Evolutionary conservation across 164 flowering plant genomes (phyloP).

Genomic region (Pachysandra terminalis): DNA sequence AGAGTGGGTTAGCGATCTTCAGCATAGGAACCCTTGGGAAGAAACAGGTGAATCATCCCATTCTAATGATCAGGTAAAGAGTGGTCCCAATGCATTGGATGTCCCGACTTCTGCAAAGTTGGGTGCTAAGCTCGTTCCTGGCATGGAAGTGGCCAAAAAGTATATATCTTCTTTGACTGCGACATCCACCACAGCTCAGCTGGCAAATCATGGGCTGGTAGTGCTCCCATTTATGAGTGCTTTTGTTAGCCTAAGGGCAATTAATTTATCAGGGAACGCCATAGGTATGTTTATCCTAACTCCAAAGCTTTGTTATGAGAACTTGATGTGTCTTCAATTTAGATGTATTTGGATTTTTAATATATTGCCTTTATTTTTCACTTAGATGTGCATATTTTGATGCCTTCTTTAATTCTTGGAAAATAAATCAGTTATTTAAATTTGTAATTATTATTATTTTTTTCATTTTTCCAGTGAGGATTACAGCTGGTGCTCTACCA

Average conservation of each 20-base stretch:
- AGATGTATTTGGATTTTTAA: background rate
- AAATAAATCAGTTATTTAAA: too few species aligned
- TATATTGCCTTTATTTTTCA: background rate
- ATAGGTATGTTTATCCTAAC: conserved; percentile 47
- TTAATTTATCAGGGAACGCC: conserved; percentile 83
- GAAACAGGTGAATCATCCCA: conserved; percentile 36
- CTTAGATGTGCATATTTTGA: conserved; percentile 1
- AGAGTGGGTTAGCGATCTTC: conserved; percentile 83
- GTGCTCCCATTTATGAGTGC: conserved; percentile 83
- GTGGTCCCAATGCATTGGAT: conserved; percentile 25
- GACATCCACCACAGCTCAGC: conserved; percentile 66
- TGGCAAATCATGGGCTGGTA: conserved; percentile 81
- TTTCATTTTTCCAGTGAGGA: conserved; percentile 55
- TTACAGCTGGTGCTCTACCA: conserved; percentile 93
- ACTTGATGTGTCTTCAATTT: background rate
- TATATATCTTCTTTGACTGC: conserved; percentile 74
- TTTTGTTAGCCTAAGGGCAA: conserved; percentile 63
- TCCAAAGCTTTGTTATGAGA: background rate
- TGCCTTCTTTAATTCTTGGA: background rate
- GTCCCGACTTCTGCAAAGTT: conserved; percentile 29
- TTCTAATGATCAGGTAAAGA: conserved; percentile 26
- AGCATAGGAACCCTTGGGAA: conserved; percentile 43
- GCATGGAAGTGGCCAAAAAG: conserved; percentile 71
- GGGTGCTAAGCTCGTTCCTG: conserved; percentile 47
- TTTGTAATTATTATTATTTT: background rate